Percentiles rank a stretch among this genome's conserved stretches.
phyloP scores from a whole-genome alignment of 2,329 filamentous ascomycete species.

The Cryoendolithus antarcticus region DNA sequence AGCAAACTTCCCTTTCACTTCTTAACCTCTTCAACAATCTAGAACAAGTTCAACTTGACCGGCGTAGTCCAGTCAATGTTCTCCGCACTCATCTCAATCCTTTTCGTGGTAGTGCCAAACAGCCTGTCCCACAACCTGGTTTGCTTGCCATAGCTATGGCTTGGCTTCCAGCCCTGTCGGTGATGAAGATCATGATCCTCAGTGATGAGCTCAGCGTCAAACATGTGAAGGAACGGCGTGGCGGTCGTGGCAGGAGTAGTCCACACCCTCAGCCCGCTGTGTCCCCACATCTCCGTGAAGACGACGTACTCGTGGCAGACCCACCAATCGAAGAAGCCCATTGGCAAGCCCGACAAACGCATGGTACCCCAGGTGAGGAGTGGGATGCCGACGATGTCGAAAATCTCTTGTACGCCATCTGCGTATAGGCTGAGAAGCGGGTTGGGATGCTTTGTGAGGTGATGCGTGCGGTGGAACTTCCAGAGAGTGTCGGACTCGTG shows the following conservation, averaged over 20 bases:
- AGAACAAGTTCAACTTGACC: no score
- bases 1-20: no score
- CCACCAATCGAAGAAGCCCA: slow-evolving; percentile 39
- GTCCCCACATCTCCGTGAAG: slow-evolving; percentile 29
- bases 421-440: slow-evolving; percentile 32
- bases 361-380: slow-evolving; percentile 28
- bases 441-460: slow-evolving; percentile 35
- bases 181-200: slow-evolving; percentile 33
- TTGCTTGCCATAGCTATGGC: slow-evolving; percentile 29
- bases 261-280: slow-evolving; percentile 29
- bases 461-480: slow-evolving; percentile 35
- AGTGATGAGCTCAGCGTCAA: slow-evolving; percentile 28
- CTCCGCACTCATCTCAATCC: slow-evolving; percentile 20
- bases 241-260: slow-evolving; percentile 24
- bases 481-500: slow-evolving; percentile 30
- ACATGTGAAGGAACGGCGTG: slow-evolving; percentile 22
- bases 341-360: slow-evolving; percentile 27
- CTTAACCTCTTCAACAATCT: no score
- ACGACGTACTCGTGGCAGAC: slow-evolving; percentile 33
- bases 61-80: neutral
- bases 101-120: slow-evolving; percentile 25
- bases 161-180: slow-evolving; percentile 28
- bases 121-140: slow-evolving; percentile 27
- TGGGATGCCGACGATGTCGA: slow-evolving; percentile 32
- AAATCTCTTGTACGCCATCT: slow-evolving; percentile 31